A percentile compares a stretch with the other conserved stretches of the same genome.
These are phyloP conservation scores for Suillus ampliporus DNA, from an alignment of 768 basidiomycete species.

Conservation along the genomic window DNA sequence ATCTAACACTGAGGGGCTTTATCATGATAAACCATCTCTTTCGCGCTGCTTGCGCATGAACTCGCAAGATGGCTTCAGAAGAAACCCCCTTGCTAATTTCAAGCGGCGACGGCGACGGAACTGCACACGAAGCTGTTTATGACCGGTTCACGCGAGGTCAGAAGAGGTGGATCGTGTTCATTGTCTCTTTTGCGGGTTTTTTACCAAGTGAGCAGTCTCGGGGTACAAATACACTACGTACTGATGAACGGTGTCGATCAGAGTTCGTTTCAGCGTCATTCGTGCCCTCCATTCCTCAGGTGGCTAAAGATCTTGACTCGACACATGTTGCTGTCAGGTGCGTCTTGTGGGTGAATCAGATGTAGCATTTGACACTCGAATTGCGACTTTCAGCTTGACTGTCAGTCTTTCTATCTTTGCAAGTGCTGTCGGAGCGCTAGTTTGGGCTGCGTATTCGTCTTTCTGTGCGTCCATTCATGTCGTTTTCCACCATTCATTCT, in stretches of 20 bases:
- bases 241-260: conserved; percentile 28
- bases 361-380: background rate
- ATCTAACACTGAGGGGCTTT: background rate
- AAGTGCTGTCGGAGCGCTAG: conserved; percentile 47
- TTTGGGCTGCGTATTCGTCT: conserved; percentile 53
- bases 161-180: conserved; percentile 14
- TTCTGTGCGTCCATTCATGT: conserved; percentile 42
- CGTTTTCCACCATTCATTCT: conserved; percentile 14
- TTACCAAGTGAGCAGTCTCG: conserved; percentile 8
- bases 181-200: conserved; percentile 13
- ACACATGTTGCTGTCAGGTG: conserved; percentile 63
- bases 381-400: conserved; percentile 38
- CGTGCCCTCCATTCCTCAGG: conserved; percentile 70
- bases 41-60: background rate
- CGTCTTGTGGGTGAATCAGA: background rate
- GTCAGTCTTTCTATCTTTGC: conserved; percentile 54
- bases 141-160: conserved; percentile 10
- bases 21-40: background rate
- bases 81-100: conserved; percentile 8
- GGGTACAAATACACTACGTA: background rate
- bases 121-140: conserved; percentile 7
- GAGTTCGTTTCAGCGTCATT: conserved; percentile 72
- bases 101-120: background rate
- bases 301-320: conserved; percentile 63
- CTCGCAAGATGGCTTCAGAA: conserved; percentile 6